Evolutionary conservation across 176 grass and related monocot species (phyloP).

Genomic region (Musa acuminata): DNA sequence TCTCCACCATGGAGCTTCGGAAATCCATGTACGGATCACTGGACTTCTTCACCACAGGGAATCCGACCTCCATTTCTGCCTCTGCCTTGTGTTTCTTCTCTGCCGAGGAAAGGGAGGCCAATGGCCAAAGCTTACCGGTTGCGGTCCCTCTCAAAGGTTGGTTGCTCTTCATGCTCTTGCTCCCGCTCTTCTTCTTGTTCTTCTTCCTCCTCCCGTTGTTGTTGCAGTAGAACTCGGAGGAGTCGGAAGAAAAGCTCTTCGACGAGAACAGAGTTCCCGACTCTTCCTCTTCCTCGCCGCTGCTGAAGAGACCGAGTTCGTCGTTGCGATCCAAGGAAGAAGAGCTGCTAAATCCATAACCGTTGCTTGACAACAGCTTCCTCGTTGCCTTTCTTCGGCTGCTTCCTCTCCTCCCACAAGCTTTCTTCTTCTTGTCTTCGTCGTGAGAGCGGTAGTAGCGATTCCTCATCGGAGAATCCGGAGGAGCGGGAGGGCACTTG

Average conservation of each 20-base stretch:
- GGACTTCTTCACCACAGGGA: conserved; percentile 67
- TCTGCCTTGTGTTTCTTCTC: neutral
- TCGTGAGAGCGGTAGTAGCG: neutral
- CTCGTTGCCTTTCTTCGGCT: neutral
- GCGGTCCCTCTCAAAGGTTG: conserved; percentile 23
- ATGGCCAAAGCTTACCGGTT: neutral
- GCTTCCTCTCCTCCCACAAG: conserved; percentile 19
- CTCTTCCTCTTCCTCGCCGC: conserved; percentile 24
- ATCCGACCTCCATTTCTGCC: conserved; percentile 27
- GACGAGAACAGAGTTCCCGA: conserved; percentile 60
- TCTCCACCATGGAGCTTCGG: conserved; percentile 75
- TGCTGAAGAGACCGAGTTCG: conserved; percentile 24
- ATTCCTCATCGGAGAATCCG: neutral
- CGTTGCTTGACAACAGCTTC: conserved; percentile 18
- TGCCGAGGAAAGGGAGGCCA: neutral
- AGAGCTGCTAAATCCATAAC: conserved; percentile 30
- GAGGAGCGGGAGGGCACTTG: neutral
- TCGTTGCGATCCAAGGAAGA: conserved; percentile 40
- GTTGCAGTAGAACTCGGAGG: conserved; percentile 54
- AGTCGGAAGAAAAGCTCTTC: conserved; percentile 65
- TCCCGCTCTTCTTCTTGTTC: conserved; percentile 6
- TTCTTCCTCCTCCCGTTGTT: neutral
- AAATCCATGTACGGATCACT: conserved; percentile 78
- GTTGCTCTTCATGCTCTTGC: conserved; percentile 19
- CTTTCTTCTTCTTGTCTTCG: neutral